Evolutionary conservation across 2,329 filamentous ascomycete species (phyloP).

Genomic region (Penicillium corylophilum): DNA sequence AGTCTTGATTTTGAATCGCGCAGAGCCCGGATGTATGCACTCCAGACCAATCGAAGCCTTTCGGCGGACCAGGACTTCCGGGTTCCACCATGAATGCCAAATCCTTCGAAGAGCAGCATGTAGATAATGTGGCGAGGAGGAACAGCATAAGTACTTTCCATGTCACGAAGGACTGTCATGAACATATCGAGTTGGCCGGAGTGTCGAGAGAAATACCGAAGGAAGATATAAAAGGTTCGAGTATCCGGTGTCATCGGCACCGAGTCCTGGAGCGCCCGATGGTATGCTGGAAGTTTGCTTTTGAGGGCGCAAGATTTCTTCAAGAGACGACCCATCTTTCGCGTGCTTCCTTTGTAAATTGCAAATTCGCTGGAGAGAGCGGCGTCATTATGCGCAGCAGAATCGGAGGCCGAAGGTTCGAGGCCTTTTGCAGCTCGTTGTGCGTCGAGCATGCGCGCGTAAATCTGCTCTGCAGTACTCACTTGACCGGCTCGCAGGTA

Average conservation of each 20-base stretch:
- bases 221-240: constrained; percentile 74
- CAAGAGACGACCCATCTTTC: constrained; percentile 28
- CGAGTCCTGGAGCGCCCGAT: constrained; percentile 63
- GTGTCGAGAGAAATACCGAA: constrained; percentile 69
- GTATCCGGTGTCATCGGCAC: constrained; percentile 71
- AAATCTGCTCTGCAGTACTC: constrained; percentile 73
- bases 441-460: constrained; percentile 75
- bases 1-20: constrained; percentile 35
- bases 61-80: constrained; percentile 70
- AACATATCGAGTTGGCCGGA: constrained; percentile 72
- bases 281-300: constrained; percentile 52
- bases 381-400: neutral
- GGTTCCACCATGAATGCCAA: constrained; percentile 66
- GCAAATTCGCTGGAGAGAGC: constrained; percentile 33
- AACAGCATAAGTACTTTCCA: constrained; percentile 65
- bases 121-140: constrained; percentile 75
- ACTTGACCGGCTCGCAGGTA: constrained; percentile 76
- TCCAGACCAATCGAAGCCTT: constrained; percentile 68
- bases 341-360: neutral
- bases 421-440: constrained; percentile 44
- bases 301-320: constrained; percentile 39
- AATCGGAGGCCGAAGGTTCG: constrained; percentile 20
- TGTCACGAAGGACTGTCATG: constrained; percentile 72
- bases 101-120: constrained; percentile 78
- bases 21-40: constrained; percentile 56